phyloP scores from a whole-genome alignment of 225 moss, liverwort and hornwort genomes.

The Climacium dendroides region DNA sequence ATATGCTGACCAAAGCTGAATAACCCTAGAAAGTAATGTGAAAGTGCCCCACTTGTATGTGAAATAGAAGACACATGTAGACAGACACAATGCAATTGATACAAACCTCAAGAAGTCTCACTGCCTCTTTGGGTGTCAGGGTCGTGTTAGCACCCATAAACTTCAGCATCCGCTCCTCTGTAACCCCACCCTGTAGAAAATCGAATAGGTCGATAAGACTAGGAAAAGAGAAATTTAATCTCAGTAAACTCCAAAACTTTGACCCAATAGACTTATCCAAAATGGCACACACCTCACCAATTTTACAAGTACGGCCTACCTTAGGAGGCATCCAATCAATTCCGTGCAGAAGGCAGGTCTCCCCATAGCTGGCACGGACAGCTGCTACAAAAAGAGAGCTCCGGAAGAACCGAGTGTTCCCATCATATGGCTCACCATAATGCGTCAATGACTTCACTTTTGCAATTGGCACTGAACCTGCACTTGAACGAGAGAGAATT shows the following conservation, averaged over 20 bases:
- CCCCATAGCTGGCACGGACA: slow-evolving; percentile 90
- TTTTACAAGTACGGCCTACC: slow-evolving; percentile 13
- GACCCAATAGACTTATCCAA: not conserved
- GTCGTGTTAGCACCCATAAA: slow-evolving; percentile 59
- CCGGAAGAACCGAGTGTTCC: slow-evolving; percentile 90
- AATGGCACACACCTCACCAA: not conserved
- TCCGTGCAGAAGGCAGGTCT: slow-evolving; percentile 81
- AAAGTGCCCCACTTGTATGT: not conserved
- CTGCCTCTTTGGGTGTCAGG: slow-evolving; percentile 61
- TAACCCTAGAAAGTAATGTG: not conserved
- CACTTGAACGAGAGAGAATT: not conserved
- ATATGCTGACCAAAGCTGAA: not conserved
- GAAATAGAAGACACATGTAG: not conserved
- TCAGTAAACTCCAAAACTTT: not conserved
- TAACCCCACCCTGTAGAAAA: slow-evolving; percentile 55
- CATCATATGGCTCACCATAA: slow-evolving; percentile 97
- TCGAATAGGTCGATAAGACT: not conserved
- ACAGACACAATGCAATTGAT: not conserved
- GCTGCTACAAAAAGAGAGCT: slow-evolving; percentile 90
- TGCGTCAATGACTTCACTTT: slow-evolving; percentile 84
- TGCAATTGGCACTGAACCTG: slow-evolving; percentile 57
- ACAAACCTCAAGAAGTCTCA: slow-evolving; percentile 71
- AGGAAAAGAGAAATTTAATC: not conserved
- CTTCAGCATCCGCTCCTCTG: slow-evolving; percentile 73
- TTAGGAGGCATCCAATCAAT: slow-evolving; percentile 94